Base-by-base conservation (phyloP, 2,329 filamentous ascomycete species). In the Penicillium sp. region DNA sequence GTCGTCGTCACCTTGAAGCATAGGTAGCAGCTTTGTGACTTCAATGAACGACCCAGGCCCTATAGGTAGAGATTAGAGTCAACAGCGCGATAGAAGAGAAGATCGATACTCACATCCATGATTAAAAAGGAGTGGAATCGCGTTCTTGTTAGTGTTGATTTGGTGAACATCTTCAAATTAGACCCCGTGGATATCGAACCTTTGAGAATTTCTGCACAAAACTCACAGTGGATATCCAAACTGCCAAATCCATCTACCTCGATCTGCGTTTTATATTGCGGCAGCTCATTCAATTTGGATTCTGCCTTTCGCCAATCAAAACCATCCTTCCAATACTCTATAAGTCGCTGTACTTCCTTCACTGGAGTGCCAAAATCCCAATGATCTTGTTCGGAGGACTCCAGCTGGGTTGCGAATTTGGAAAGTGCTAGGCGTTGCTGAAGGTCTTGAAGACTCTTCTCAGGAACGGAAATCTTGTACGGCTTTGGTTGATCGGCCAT, bases 31-130 rank as follows among this genome's bases (percentile, higher is more conserved):
- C 26, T 72, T 69, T 10, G 57, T 61, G 9, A 66, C 65, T 54
- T 90, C 87, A 43, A 88, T 68, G 65, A 89, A 89, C 57, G 82
- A 86, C 1, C 88, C 88, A 0, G 88, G 88, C 68, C 69, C 69
- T 72, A 83, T 65, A 13, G 6, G 4, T 16, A 8, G 24, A 8
- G 6, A 31, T 57, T 2, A 60, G 50, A 29, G 11, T 32, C 4
- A 10, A 11, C 3, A 22, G 13, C 22, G 20, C 10, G 24, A 32
- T 20, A 13, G 2, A 38, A n/a, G 10, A 20, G 9, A 6, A 39
- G 2, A n/a, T n/a, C 16, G 13, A n/a, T n/a, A 60, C 70, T 49
- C 69, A 78, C 80, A 89, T 29, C 86, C 86, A 66, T 89, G 87
- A 16, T 79, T 77, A 67, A 90, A 89, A 1, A 90, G 70, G n/a